Evolutionary conservation across 1,284 basidiomycete species (phyloP), one percentile per base, ranked within the genome.

Genomic region (Papiliotrema terrestris): DNA sequence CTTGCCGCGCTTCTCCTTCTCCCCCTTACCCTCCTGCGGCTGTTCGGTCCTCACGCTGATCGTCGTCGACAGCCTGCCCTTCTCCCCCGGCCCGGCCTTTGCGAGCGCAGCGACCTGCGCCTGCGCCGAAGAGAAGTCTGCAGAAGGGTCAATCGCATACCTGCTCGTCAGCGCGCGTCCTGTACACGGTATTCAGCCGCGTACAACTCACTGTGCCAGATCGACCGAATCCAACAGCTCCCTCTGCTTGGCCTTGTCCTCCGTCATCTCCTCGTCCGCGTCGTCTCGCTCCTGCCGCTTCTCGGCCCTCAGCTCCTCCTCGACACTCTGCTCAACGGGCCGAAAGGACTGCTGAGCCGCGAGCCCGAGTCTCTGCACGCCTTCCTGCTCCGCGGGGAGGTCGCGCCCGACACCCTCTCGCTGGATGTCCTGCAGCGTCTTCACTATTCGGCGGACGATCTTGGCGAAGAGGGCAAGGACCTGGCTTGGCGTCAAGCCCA

Each of bases 391-490:
- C 37, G 57, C 54, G 4, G 83, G 81, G 13, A 85, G 78, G 65
- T 80, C 80, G 6, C 80, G 83, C 29, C 82, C 84, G 55, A 94
- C 84, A 2, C 85, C 86, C 13, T 80, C 83, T 73, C 89, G 90
- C 69, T 91, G 90, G 22, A 98, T 82, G 52, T 89, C 87, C 52
- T 87, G 82, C 47, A 98, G 78, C 29, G 83, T 80, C 66, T 88
- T 89, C 61, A 84, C 85, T 57, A 97, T 83, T 76, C 93, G 91
- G 51, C 91, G 85, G 51, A 98, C 80, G 32, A 92, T 82, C 79
- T 98, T 98, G 65, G 87, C 87, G 73, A 98, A 94, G 38, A 98
- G 80, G 0, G 95, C 94, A 15, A 98, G 82, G 0, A 85, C 83
- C 75, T 98, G 95, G 2, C 87, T 87, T 22, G 91, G 85, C 0